These are phyloP conservation scores for Starmerella potacharoeniae DNA, from an alignment of 805 yeast species.

Conservation along the genomic window DNA sequence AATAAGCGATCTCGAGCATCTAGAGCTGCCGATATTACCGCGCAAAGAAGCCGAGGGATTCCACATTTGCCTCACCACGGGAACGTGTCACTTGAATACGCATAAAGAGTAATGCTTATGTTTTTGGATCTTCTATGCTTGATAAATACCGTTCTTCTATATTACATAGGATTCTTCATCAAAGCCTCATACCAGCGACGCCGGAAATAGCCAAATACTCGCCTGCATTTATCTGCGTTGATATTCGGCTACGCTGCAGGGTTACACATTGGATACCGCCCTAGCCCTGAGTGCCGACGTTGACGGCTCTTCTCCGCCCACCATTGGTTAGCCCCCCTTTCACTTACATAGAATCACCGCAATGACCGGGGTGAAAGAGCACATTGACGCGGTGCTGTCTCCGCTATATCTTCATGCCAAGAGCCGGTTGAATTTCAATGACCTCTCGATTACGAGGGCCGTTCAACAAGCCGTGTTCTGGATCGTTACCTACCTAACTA, in stretches of 20 bases:
- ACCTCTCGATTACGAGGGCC: background rate
- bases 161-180: no score
- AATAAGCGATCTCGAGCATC: no score
- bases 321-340: background rate
- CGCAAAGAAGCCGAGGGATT: no score
- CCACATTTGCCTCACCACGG: no score
- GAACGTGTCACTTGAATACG: no score
- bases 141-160: no score
- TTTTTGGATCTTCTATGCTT: no score
- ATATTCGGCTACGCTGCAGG: background rate
- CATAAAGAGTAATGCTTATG: no score
- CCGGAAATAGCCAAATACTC: no score
- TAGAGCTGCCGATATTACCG: no score
- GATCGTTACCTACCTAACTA: conserved; percentile 2
- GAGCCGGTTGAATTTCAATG: background rate
- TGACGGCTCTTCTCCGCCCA: background rate
- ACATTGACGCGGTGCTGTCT: background rate
- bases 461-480: background rate
- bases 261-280: background rate
- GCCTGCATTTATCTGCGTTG: background rate
- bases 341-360: background rate
- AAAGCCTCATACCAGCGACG: no score
- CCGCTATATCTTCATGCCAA: background rate
- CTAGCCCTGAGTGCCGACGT: background rate
- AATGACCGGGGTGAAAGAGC: background rate